Evolutionary conservation across 441 rosid species (phyloP), one percentile per base, ranked within the genome.

Genomic region (Populus hybrid): DNA sequence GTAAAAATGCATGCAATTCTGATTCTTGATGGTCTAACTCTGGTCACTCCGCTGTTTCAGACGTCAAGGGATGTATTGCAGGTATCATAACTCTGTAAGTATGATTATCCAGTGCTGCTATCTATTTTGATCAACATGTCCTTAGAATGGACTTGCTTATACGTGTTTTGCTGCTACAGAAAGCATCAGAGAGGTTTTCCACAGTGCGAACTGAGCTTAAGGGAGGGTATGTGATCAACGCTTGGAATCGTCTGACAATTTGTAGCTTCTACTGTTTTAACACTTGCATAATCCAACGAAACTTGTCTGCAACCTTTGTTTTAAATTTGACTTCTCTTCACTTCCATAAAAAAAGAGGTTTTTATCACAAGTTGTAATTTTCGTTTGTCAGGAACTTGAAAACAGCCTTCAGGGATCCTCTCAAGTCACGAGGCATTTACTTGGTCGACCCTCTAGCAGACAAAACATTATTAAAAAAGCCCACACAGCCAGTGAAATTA

Each of bases 171-270:
- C 77, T 81, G 75, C 21, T 77, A 71, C 84, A 96, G 98, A 97
- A 92, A 82, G 86, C 88, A 74, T 87, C 98, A 6, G 91, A 91
- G 78, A 87, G 70, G 79, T 92, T 79, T 85, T 84, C 89, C 72
- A 89, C 88, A 23, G 69, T 73, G 18, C 84, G 98, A 70, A 80
- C 91, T 73, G 95, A 94, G 86, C 90, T 94, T 79, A 91, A 90
- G 84, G 98, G 97, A 86, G 98, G 98, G 98, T 94, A 87, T 23
- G 94, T 74, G n/a, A 79, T 72, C 79, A 69, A 59, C 79, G 4
- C 70, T 32, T 32, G 34, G 34, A 32, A 32, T 32, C 34, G 34
- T 32, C 34, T 32, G 34, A 32, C 34, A 32, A 32, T 32, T 32
- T 32, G 24, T 32, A 4, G 32, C 61, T 21, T 71, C 78, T 76